These are phyloP conservation scores for Akanthomyces dipterigenus DNA, from an alignment of 2,329 filamentous ascomycete species.

Conservation along the genomic window DNA sequence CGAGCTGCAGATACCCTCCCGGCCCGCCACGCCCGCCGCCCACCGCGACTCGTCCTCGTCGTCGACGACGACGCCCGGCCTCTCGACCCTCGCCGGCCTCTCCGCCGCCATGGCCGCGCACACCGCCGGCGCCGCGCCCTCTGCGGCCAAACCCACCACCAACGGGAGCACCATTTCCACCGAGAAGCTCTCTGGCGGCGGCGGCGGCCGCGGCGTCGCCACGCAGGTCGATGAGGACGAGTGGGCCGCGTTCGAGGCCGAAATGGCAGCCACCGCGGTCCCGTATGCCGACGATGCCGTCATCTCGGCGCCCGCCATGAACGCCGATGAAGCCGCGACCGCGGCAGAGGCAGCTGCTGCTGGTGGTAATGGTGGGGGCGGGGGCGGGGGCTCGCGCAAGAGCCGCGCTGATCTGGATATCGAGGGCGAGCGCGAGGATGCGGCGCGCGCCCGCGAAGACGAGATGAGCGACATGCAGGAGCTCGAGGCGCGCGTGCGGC, in stretches of 20 bases:
- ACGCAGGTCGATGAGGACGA: conserved; percentile 61
- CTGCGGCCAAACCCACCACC: too few species aligned
- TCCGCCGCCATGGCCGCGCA: conserved; percentile 20
- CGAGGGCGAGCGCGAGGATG: conserved; percentile 68
- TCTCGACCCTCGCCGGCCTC: conserved; percentile 13
- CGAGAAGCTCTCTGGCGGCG: conserved; percentile 12
- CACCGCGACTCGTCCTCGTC: conserved; percentile 34
- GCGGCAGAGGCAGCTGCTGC: conserved; percentile 26
- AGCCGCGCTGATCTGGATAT: conserved; percentile 48
- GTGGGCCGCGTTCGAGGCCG: conserved; percentile 82
- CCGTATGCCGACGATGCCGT: conserved; percentile 43
- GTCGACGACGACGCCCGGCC: conserved; percentile 36
- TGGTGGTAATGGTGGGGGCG: conserved; percentile 36
- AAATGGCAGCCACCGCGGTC: conserved; percentile 51
- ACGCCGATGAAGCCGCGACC: conserved; percentile 52
- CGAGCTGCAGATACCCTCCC: conserved; percentile 57
- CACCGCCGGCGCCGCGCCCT: conserved; percentile 16
- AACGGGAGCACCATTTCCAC: not conserved
- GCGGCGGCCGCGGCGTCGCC: too few species aligned
- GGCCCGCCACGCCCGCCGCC: conserved; percentile 53
- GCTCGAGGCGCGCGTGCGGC: conserved; percentile 63
- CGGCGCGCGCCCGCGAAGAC: conserved; percentile 62
- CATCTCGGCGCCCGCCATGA: conserved; percentile 63
- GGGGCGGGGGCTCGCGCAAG: conserved; percentile 34
- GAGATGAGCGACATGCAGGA: conserved; percentile 81